Conservation (phyloP, 2,329 filamentous ascomycete species). For the Sporothrix schenckii region DNA sequence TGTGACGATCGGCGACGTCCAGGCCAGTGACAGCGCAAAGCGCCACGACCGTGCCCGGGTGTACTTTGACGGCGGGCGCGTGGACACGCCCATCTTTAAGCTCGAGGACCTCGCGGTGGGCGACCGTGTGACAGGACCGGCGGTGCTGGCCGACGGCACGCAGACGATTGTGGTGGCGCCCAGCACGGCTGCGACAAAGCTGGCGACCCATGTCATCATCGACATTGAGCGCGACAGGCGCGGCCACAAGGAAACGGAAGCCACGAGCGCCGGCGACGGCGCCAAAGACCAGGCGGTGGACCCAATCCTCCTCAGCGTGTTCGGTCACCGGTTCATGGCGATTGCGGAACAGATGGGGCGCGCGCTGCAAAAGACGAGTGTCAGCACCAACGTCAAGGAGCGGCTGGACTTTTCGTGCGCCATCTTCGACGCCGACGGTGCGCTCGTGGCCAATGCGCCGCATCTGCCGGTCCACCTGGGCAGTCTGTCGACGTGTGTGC, state of each 20-base stretch:
- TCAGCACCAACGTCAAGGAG: slow-evolving; percentile 33
- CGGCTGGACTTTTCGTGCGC: slow-evolving; percentile 63
- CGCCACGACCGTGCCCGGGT: slow-evolving; percentile 69
- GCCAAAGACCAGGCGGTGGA: slow-evolving; percentile 73
- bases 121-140: slow-evolving; percentile 74
- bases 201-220: slow-evolving; percentile 87
- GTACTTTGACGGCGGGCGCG: slow-evolving; percentile 81
- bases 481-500: slow-evolving; percentile 82
- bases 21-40: slow-evolving; percentile 53
- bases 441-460: slow-evolving; percentile 76
- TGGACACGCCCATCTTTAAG: slow-evolving; percentile 79
- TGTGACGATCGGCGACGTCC: slow-evolving; percentile 62
- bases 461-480: slow-evolving; percentile 81
- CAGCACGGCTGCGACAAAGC: slow-evolving; percentile 71
- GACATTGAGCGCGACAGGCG: slow-evolving; percentile 63
- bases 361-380: slow-evolving; percentile 31
- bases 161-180: slow-evolving; percentile 93
- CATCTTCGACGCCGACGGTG: slow-evolving; percentile 74
- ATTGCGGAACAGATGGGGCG: slow-evolving; percentile 34
- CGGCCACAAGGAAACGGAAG: slow-evolving; percentile 39
- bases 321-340: slow-evolving; percentile 33
- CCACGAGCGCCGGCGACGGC: slow-evolving; percentile 67
- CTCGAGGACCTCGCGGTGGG: slow-evolving; percentile 73
- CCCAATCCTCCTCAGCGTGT: slow-evolving; percentile 49
- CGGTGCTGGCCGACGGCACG: slow-evolving; percentile 82